Percentiles rank a stretch among this genome's conserved stretches.
These are phyloP conservation scores for Camellia oleifera DNA, from an alignment of 179 eudicot genomes.

Conservation along the genomic window DNA sequence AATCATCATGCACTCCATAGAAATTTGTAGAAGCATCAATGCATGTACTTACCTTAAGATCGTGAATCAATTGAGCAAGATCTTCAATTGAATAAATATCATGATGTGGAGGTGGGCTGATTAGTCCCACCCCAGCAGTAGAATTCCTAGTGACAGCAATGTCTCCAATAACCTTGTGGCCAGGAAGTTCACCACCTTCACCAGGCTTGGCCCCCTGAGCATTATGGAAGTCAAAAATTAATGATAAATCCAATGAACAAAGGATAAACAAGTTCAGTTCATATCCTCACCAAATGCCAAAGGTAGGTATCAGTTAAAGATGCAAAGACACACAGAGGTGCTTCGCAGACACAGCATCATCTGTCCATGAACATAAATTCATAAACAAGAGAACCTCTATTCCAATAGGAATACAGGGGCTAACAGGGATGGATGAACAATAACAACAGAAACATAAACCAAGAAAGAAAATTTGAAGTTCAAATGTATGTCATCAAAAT, in stretches of 20 bases:
- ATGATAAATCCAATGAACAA: conserved; percentile 15
- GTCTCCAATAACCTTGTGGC: conserved; percentile 97
- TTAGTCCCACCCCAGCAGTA: conserved; percentile 98
- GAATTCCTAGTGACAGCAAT: conserved; percentile 95
- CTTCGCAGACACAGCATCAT: conserved; percentile 59
- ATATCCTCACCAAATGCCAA: conserved; percentile 72
- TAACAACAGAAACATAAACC: neutral
- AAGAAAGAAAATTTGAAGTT: neutral
- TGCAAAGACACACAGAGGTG: conserved; percentile 73
- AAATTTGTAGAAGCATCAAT: neutral
- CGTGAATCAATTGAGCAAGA: conserved; percentile 93
- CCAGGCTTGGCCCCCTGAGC: conserved; percentile 98
- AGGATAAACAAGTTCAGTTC: conserved; percentile 23
- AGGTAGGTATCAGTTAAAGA: conserved; percentile 65
- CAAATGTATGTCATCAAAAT: neutral
- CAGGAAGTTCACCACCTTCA: conserved; percentile 99
- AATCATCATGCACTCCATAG: neutral
- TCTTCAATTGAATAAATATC: conserved; percentile 99
- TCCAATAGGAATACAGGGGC: conserved; percentile 52
- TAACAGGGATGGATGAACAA: conserved; percentile 24
- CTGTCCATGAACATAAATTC: conserved; percentile 66
- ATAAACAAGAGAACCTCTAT: conserved; percentile 67
- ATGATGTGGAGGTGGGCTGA: conserved; percentile 99
- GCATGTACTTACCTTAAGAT: conserved; percentile 68
- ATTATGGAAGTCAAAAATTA: conserved; percentile 19